These are phyloP conservation scores for Pythium myriotylum DNA, from an alignment of 352 stramenopile genomes.

Conservation along the genomic window DNA sequence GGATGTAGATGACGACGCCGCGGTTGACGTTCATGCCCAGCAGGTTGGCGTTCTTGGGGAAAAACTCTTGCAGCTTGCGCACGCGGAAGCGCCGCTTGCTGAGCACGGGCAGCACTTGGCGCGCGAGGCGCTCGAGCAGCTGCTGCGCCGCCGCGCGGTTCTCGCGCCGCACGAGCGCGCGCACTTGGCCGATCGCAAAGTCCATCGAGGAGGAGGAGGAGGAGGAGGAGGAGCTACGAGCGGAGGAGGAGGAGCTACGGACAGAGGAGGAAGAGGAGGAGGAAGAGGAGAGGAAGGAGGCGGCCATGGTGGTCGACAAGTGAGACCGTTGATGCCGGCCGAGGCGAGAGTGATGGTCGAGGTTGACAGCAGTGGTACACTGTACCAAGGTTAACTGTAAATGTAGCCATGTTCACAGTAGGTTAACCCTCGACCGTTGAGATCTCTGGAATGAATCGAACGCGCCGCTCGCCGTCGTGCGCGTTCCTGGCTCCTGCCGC, in stretches of 20 bases:
- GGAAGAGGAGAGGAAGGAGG: too few species aligned
- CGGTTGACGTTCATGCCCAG: constrained; percentile 84
- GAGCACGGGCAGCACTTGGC: constrained; percentile 60
- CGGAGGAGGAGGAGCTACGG: too few species aligned
- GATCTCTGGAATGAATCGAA: neutral
- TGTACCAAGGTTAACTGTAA: constrained; percentile 17
- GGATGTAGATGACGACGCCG: constrained; percentile 72
- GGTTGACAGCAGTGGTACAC: constrained; percentile 7
- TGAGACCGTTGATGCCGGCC: neutral
- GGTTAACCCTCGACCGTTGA: neutral
- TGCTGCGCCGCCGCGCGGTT: constrained; percentile 33
- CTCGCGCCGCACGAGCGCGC: constrained; percentile 42
- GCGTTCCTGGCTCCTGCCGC: too few species aligned
- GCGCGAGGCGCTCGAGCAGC: constrained; percentile 42
- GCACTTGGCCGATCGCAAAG: constrained; percentile 31
- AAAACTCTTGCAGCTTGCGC: constrained; percentile 62
- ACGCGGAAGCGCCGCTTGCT: constrained; percentile 57
- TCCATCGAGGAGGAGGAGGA: constrained; percentile 5
- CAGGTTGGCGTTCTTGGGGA: constrained; percentile 54
- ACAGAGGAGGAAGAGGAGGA: too few species aligned
- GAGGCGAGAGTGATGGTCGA: constrained; percentile 12
- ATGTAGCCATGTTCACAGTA: constrained; percentile 4
- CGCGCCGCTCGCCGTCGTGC: too few species aligned
- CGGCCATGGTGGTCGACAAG: too few species aligned
- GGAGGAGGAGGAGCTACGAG: neutral